Evolutionary conservation across 768 basidiomycete genomes (phyloP).

Genomic region (Xerocomus spinulosus): DNA sequence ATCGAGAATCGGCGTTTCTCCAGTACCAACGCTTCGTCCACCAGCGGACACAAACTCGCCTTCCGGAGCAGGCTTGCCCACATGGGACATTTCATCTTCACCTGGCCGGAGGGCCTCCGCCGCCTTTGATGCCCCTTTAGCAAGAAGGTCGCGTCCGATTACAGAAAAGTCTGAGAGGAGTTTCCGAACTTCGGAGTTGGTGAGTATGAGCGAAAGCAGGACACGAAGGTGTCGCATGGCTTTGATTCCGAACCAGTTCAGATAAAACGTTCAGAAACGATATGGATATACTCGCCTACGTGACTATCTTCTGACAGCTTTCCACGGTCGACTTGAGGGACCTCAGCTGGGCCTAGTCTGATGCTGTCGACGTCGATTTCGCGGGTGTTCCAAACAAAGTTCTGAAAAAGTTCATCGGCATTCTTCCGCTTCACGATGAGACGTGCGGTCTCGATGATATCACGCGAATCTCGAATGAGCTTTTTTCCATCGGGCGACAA

Average conservation of each 20-base stretch:
- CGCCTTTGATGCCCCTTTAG: conserved; percentile 65
- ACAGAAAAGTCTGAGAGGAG: conserved; percentile 73
- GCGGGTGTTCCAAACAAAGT: conserved; percentile 79
- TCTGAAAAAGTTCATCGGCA: conserved; percentile 85
- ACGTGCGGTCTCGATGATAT: conserved; percentile 73
- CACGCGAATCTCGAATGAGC: conserved; percentile 70
- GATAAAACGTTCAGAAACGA: not conserved
- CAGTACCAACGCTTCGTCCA: conserved; percentile 38
- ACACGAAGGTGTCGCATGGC: conserved; percentile 86
- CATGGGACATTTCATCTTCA: conserved; percentile 52
- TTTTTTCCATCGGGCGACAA: conserved; percentile 75
- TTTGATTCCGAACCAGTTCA: conserved; percentile 31
- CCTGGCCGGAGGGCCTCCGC: conserved; percentile 65
- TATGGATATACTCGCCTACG: conserved; percentile 43
- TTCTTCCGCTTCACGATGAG: conserved; percentile 82
- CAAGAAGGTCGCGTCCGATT: conserved; percentile 80
- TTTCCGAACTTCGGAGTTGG: conserved; percentile 92
- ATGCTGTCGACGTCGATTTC: conserved; percentile 38
- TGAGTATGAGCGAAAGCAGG: conserved; percentile 77
- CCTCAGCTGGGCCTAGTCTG: conserved; percentile 39
- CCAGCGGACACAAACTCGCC: conserved; percentile 57
- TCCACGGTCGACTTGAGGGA: conserved; percentile 47
- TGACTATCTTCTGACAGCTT: conserved; percentile 57
- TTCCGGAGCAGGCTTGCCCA: conserved; percentile 65
- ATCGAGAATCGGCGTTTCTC: conserved; percentile 47